Conservation (phyloP, 2,329 filamentous ascomycete genomes). For the Hymenoscyphus fructigenus region DNA sequence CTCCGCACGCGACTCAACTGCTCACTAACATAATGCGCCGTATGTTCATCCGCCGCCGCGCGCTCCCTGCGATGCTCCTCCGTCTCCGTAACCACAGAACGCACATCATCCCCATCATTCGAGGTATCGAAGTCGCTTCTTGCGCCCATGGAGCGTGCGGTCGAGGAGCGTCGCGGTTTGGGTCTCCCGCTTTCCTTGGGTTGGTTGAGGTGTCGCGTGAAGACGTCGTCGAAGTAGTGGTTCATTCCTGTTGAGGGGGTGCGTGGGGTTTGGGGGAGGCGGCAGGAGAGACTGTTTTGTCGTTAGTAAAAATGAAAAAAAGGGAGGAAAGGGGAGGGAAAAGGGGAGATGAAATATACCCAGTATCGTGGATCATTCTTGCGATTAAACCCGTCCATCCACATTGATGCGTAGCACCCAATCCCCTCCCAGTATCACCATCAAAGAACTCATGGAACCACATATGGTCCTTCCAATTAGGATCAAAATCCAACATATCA, state of each 20-base stretch:
- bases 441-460: constrained; percentile 99
- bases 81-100: constrained; percentile 49
- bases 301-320: neutral
- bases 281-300: constrained; percentile 72
- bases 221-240: constrained; percentile 94
- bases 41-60: constrained; percentile 63
- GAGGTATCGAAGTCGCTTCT: constrained; percentile 73
- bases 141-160: constrained; percentile 77
- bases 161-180: constrained; percentile 73
- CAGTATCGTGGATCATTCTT: constrained; percentile 96
- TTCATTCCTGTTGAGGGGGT: constrained; percentile 80
- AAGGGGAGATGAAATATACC: constrained; percentile 56
- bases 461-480: constrained; percentile 87
- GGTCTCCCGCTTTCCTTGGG: constrained; percentile 42
- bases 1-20: constrained; percentile 73
- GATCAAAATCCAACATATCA: constrained; percentile 85
- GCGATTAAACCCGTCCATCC: constrained; percentile 96
- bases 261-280: constrained; percentile 88
- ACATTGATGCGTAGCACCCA: constrained; percentile 91
- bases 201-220: constrained; percentile 55
- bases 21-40: constrained; percentile 78
- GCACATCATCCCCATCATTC: constrained; percentile 46
- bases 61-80: constrained; percentile 52
- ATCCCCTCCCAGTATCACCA: constrained; percentile 81
- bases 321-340: neutral